Conservation (phyloP, 2,329 filamentous ascomycete species). For the Beauveria pseudobassiana region DNA sequence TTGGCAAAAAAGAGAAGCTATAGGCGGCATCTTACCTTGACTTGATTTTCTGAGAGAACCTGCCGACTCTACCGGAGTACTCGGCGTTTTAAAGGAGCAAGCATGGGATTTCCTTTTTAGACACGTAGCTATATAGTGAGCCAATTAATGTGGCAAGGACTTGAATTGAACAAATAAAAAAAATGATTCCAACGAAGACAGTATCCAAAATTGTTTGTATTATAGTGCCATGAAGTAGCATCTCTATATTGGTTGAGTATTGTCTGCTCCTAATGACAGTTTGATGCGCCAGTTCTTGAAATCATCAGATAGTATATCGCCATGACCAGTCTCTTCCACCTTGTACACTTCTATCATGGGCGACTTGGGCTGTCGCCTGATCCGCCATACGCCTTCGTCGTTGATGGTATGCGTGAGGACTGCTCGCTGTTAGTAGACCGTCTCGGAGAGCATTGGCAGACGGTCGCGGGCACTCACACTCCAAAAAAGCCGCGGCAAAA, state of each 20-base stretch:
- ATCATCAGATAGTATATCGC: slow-evolving; percentile 65
- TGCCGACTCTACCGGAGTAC: not conserved
- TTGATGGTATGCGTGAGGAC: slow-evolving; percentile 56
- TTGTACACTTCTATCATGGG: slow-evolving; percentile 65
- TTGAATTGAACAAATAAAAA: slow-evolving; percentile 1
- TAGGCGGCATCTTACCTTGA: not conserved
- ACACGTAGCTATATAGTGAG: slow-evolving; percentile 16
- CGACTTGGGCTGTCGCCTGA: slow-evolving; percentile 57
- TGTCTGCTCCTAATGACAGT: slow-evolving; percentile 28
- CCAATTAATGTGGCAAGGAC: slow-evolving; percentile 12
- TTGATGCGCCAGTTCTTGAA: slow-evolving; percentile 71
- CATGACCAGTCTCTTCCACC: slow-evolving; percentile 66
- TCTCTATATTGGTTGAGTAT: not conserved
- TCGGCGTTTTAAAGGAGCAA: slow-evolving; percentile 6
- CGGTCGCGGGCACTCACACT: slow-evolving; percentile 49
- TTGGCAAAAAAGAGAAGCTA: not conserved
- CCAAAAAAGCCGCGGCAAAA: slow-evolving; percentile 70
- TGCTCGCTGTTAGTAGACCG: slow-evolving; percentile 25
- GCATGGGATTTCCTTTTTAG: slow-evolving; percentile 9
- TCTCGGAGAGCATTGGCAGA: not conserved
- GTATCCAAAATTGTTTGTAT: not conserved
- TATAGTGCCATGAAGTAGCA: not conserved
- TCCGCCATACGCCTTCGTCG: slow-evolving; percentile 74
- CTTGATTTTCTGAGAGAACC: not conserved
- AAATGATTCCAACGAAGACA: not conserved